These are phyloP conservation scores for Yamadazyma takamatsuzukensis DNA, from an alignment of 805 yeast species.

Conservation along the genomic window DNA sequence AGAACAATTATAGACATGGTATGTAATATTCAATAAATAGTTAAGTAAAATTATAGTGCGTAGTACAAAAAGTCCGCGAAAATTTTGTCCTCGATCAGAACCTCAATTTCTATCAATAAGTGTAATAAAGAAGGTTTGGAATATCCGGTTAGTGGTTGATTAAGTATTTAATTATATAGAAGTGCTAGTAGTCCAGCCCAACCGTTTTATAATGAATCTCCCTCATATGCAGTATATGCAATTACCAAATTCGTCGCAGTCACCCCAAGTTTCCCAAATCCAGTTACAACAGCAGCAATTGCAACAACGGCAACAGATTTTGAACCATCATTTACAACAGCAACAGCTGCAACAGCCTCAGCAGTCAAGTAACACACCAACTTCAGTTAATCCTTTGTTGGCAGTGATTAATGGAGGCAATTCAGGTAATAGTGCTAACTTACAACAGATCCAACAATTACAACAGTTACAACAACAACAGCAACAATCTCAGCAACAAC, in stretches of 20 bases:
- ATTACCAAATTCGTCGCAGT: slow-evolving; percentile 25
- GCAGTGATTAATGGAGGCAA: slow-evolving; percentile 31
- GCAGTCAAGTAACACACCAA: slow-evolving; percentile 17
- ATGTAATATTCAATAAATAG: background rate
- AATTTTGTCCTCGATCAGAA: no score
- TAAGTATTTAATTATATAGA: no score
- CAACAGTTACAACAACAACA: slow-evolving; percentile 17
- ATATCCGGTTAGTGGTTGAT: no score
- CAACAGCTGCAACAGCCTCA: slow-evolving; percentile 22
- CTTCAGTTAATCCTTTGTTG: slow-evolving; percentile 30
- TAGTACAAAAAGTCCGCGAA: slow-evolving; percentile 1
- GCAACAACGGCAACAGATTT: slow-evolving; percentile 27
- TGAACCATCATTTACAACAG: slow-evolving; percentile 18
- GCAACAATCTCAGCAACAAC: slow-evolving; percentile 11
- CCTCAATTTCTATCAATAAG: no score
- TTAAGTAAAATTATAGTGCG: background rate
- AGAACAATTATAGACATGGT: slow-evolving; percentile 20
- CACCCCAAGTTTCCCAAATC: slow-evolving; percentile 34
- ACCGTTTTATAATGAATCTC: slow-evolving; percentile 27
- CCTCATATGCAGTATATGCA: slow-evolving; percentile 43
- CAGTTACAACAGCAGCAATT: slow-evolving; percentile 21
- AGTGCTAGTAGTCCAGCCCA: background rate
- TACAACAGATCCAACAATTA: slow-evolving; percentile 22
- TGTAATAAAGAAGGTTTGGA: no score
- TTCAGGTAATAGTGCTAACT: slow-evolving; percentile 12